A percentile compares a stretch with the other conserved stretches of the same genome.
These are phyloP conservation scores for Raphanus sativus DNA, from an alignment of 345 rosid genomes.

Conservation along the genomic window DNA sequence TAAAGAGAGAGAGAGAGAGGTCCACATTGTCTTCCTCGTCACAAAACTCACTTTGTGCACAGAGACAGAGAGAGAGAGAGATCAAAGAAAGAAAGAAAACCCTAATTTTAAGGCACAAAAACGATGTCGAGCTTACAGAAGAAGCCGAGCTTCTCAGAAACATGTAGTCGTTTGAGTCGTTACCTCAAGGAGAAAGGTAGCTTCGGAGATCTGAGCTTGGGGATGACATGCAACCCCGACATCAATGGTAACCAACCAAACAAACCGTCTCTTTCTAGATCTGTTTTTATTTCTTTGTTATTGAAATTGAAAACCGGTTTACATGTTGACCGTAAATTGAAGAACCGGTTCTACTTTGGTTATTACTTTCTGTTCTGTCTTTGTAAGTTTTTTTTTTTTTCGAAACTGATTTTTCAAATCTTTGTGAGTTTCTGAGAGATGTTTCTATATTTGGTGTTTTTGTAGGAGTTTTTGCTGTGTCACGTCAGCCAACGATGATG, in stretches of 20 bases:
- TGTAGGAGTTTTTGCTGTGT: constrained; percentile 27
- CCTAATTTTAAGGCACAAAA: background rate
- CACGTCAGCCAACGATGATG: constrained; percentile 47
- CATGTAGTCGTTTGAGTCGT: constrained; percentile 70
- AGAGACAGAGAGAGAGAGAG: background rate
- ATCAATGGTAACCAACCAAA: constrained; percentile 35
- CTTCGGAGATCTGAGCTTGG: constrained; percentile 70
- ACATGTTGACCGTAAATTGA: background rate
- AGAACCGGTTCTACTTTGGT: background rate
- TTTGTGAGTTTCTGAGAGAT: background rate
- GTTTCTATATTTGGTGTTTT: background rate
- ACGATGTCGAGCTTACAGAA: constrained; percentile 51
- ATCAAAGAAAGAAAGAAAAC: background rate
- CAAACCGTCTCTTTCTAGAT: constrained; percentile 5
- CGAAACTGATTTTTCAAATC: background rate
- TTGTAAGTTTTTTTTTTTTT: too few species aligned
- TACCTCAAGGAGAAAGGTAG: constrained; percentile 70
- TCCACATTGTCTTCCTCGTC: constrained; percentile 33
- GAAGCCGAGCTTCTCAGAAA: constrained; percentile 61
- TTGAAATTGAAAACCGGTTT: background rate
- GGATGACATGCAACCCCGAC: constrained; percentile 53
- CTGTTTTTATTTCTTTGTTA: background rate
- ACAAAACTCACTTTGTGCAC: background rate
- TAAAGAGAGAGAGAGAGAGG: background rate
- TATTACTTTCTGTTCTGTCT: background rate